Base-by-base conservation (phyloP, 78 protist genomes). In the Trichosphaerium sp. region DNA sequence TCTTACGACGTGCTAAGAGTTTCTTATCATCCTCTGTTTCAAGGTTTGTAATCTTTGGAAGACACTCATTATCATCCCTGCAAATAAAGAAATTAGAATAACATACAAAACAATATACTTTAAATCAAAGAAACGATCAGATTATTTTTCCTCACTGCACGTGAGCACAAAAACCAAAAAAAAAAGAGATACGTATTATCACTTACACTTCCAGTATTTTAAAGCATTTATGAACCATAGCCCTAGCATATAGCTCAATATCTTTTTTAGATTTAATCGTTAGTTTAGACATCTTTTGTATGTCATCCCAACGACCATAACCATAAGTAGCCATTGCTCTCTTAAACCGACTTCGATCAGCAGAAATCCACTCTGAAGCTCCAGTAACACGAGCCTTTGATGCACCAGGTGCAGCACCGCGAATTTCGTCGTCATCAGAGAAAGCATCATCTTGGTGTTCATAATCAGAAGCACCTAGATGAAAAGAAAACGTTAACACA, bases 301-400 rank as follows among this genome's bases (percentile, higher is more conserved):
- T 78, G 25, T 48, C 37, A 12, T 43, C 64, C 83, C 83, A 78
- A 40, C 83, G 65, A 18, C 83, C 76, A 54, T 77, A 71, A 14
- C 83, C 83, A 57, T 52, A 71, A 0, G 29, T 11, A 0, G 63
- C 28, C 41, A 78, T 18, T 4, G 78, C 49, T 2, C 66, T 25
- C 59, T 78, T 78, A 26, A 78, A 78, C 34, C 51, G 38, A 39
- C 63, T 55, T 35, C 83, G 39, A 31, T 78, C 83, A 37, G 59
- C 41, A 12, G 31, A 35, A 0, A 77, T 38, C 83, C 83, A 78
- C 25, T 71, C 44, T 32, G 41, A 48, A 14, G 35, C 48, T 57
- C 37, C 62, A n/a, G n/a, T n/a, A n/a, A n/a, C n/a, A n/a, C n/a
- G n/a, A 57, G 37, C 62, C 62, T 57, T 21, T 57, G 21, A 21